phyloP scores from a whole-genome alignment of 2,329 filamentous ascomycete genomes.

The Colletotrichum acutatum region DNA sequence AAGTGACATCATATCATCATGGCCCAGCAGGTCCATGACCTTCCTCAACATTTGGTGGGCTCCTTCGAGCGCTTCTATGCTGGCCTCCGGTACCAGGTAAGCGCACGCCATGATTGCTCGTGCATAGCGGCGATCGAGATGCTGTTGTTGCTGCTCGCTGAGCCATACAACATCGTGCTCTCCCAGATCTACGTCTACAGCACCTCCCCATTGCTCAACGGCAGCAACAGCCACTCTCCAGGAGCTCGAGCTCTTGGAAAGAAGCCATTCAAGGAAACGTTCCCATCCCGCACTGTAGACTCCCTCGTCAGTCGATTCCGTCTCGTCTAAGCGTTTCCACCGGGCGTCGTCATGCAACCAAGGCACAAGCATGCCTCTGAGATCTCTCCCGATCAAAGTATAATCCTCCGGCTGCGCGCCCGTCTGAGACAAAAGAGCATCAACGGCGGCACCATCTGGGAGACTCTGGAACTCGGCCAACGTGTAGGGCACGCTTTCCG shows the following conservation, averaged over 20 bases:
- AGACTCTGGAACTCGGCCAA: slow-evolving; percentile 73
- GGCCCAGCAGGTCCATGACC: slow-evolving; percentile 69
- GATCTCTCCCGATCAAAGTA: slow-evolving; percentile 67
- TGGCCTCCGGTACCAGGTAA: slow-evolving; percentile 72
- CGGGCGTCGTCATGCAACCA: slow-evolving; percentile 77
- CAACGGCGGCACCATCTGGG: slow-evolving; percentile 67
- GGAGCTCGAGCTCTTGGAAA: slow-evolving; percentile 65
- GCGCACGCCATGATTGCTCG: slow-evolving; percentile 75
- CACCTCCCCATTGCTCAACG: slow-evolving; percentile 79
- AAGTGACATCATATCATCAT: slow-evolving; percentile 65
- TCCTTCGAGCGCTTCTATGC: slow-evolving; percentile 66
- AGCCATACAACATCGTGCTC: slow-evolving; percentile 67
- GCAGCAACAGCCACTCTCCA: slow-evolving; percentile 72
- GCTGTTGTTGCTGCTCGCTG: slow-evolving; percentile 67
- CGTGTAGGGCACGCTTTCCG: slow-evolving; percentile 58
- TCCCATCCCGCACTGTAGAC: slow-evolving; percentile 73
- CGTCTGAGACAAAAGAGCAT: slow-evolving; percentile 70
- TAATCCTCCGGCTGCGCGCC: slow-evolving; percentile 52
- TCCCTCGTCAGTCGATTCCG: slow-evolving; percentile 29
- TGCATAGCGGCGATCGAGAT: slow-evolving; percentile 73
- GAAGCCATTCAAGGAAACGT: slow-evolving; percentile 74
- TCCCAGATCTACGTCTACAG: slow-evolving; percentile 75
- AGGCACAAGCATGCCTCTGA: slow-evolving; percentile 75
- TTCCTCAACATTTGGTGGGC: slow-evolving; percentile 71
- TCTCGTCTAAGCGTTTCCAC: slow-evolving; percentile 52